Percentiles rank a stretch among this genome's conserved stretches.
phyloP scores from a whole-genome alignment of 2,329 filamentous ascomycete species.

The Pseudocercospora eumusae region DNA sequence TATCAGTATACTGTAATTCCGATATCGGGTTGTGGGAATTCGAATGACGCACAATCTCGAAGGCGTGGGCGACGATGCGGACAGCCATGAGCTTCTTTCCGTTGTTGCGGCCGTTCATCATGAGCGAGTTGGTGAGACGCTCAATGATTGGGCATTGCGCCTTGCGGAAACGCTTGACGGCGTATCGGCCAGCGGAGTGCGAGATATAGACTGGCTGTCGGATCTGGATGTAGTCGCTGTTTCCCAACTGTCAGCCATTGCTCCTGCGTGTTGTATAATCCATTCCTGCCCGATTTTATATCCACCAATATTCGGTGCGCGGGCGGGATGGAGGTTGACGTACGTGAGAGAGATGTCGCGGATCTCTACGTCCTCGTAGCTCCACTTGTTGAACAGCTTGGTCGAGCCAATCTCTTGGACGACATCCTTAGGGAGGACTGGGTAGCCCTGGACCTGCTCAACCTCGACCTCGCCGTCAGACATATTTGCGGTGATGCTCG shows the following conservation, averaged over 20 bases:
- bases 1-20: slow-evolving; percentile 11
- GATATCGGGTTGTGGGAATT: slow-evolving; percentile 10
- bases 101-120: slow-evolving; percentile 99
- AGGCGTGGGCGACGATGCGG: slow-evolving; percentile 97
- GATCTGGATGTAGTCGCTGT: slow-evolving; percentile 99
- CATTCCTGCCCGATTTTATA: not conserved
- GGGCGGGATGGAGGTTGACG: slow-evolving; percentile 43
- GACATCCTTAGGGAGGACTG: slow-evolving; percentile 91
- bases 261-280: slow-evolving; percentile 23
- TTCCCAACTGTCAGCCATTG: slow-evolving; percentile 30
- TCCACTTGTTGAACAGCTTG: slow-evolving; percentile 98
- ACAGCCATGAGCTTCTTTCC: slow-evolving; percentile 99
- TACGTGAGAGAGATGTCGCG: slow-evolving; percentile 99
- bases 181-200: slow-evolving; percentile 98
- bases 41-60: slow-evolving; percentile 89
- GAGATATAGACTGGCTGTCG: slow-evolving; percentile 98
- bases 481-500: slow-evolving; percentile 59
- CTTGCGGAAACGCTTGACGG: slow-evolving; percentile 99
- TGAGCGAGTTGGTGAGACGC: slow-evolving; percentile 99
- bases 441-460: slow-evolving; percentile 77
- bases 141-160: slow-evolving; percentile 99
- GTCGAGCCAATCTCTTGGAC: slow-evolving; percentile 83
- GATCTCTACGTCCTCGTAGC: slow-evolving; percentile 99
- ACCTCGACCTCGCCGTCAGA: slow-evolving; percentile 98
- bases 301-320: slow-evolving; percentile 9